Evolutionary conservation across 306 rosid genomes (phyloP).

Genomic region (Quillaja saponaria): DNA sequence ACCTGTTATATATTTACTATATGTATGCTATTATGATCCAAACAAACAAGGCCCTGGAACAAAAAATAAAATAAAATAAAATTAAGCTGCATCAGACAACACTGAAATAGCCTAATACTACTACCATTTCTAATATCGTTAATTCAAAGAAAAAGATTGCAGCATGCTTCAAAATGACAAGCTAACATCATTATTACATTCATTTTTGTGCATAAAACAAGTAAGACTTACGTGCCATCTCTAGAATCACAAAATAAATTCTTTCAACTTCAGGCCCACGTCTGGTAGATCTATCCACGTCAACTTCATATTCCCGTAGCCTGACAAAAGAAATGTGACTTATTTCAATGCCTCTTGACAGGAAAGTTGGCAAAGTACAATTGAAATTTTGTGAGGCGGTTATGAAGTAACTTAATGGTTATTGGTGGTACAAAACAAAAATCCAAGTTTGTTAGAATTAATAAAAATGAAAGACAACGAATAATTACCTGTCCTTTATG

Average conservation of each 20-base stretch:
- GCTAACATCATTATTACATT: slow-evolving; percentile 15
- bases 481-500: slow-evolving; percentile 83
- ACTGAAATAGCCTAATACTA: no score
- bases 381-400: slow-evolving; percentile 12
- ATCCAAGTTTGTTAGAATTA: not conserved
- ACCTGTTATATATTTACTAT: no score
- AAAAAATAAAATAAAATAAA: no score
- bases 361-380: slow-evolving; percentile 23
- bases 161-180: slow-evolving; percentile 5
- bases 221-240: slow-evolving; percentile 90
- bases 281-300: slow-evolving; percentile 58
- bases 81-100: no score
- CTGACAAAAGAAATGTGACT: slow-evolving; percentile 45
- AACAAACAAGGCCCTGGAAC: no score
- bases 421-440: not conserved
- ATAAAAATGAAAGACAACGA: slow-evolving; percentile 13
- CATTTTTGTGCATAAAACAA: slow-evolving; percentile 20
- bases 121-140: no score
- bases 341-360: slow-evolving; percentile 23
- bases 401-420: not conserved
- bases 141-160: slow-evolving; percentile 17
- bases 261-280: slow-evolving; percentile 94
- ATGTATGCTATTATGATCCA: no score
- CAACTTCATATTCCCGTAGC: slow-evolving; percentile 88
- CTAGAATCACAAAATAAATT: slow-evolving; percentile 81